Evolutionary conservation across 306 rosid genomes (phyloP).

Genomic region (Glycyrrhiza uralensis): DNA sequence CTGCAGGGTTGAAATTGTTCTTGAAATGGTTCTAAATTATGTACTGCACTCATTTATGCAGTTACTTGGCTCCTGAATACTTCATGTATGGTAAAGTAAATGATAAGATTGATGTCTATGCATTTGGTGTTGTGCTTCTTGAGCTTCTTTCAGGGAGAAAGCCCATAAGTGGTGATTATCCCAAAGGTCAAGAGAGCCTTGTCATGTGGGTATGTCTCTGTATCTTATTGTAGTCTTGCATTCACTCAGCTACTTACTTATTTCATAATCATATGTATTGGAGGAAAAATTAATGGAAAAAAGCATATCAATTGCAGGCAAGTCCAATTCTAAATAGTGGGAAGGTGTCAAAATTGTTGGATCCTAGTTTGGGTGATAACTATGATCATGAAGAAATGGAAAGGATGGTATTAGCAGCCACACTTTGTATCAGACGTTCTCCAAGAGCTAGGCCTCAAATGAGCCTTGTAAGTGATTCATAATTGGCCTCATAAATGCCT

Average conservation of each 20-base stretch:
- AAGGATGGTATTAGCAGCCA: conserved; percentile 83
- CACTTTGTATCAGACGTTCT: conserved; percentile 80
- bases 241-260: conserved; percentile 5
- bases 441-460: conserved; percentile 93
- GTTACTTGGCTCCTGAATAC: conserved; percentile 97
- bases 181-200: conserved; percentile 92
- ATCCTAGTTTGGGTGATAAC: conserved; percentile 58
- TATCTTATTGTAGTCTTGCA: background rate
- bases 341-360: conserved; percentile 66
- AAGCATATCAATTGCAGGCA: conserved; percentile 58
- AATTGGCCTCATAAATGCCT: background rate
- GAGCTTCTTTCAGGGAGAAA: conserved; percentile 93
- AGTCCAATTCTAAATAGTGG: conserved; percentile 70
- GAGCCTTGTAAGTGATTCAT: conserved; percentile 61
- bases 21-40: conserved; percentile 21
- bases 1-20: background rate
- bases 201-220: conserved; percentile 90
- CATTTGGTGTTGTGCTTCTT: conserved; percentile 93
- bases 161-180: conserved; percentile 72
- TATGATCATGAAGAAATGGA: conserved; percentile 67
- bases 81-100: conserved; percentile 95
- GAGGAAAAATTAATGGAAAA: background rate
- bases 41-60: conserved; percentile 37
- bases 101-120: conserved; percentile 82
- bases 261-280: conserved; percentile 5